Base-by-base conservation (phyloP, 805 yeast genomes). In the Grigorovia yakushimaensis region DNA sequence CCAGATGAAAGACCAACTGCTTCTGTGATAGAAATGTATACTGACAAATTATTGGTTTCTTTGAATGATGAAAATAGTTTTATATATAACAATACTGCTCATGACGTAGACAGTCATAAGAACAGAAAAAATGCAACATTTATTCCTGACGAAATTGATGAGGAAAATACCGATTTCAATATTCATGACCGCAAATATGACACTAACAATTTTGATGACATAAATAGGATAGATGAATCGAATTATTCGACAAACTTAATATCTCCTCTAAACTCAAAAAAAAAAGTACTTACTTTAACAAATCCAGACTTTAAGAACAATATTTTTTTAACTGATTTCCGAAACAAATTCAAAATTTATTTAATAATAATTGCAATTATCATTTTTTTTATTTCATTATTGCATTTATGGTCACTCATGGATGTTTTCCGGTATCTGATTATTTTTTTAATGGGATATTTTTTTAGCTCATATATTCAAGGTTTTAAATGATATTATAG, bases 1-100 rank as follows among this genome's bases (percentile, higher is more conserved):
- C 71, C 74, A 0, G 50, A 45, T 0, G 48, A 54, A 8, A 69
- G 87, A 45, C 75, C 79, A 7, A 54, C 65, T 4, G 72, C 79
- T 1, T 64, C 59, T 0, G 70, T 71, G 19, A 62, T 77, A 0
- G 57, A 73, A 11, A 47, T 49, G 5, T 48, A 50, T 8, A 47
- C 74, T 42, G 60, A 61, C 18, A 48, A 47, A 22, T 41, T 58
- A 35, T 24, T 46, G 17, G 15, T 33, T 33, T 33, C 37, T 15
- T 30, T 35, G 9, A 30, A 13, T 18, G 21, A 37, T 20, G 46
- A 44, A 22, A 17, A 37, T 6, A 44, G 17, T 22, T 22, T 11
- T 33, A 9, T 7, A 27, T 27, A 27, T 27, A 5, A 10, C 15
- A 5, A 10, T 27, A 7, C 33, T 10, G 4, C n/a, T n/a, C n/a